A percentile compares a stretch with the other conserved stretches of the same genome.
Evolutionary conservation across 805 yeast species (phyloP).

Genomic region (Myxozyma nipponensis): DNA sequence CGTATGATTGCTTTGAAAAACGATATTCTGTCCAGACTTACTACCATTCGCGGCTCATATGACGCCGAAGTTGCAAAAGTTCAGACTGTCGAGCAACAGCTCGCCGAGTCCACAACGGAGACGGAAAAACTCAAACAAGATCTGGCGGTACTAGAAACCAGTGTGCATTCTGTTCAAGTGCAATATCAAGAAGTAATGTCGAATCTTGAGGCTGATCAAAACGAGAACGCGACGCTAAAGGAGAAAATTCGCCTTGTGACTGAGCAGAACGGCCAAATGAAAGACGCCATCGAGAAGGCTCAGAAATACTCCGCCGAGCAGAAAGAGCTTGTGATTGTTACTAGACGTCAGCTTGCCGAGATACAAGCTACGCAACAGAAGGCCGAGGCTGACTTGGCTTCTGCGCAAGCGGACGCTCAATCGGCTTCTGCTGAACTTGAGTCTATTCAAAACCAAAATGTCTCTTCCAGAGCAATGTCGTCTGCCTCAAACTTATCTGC

Average conservation of each 20-base stretch:
- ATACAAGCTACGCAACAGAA: slow-evolving; percentile 49
- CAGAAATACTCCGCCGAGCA: slow-evolving; percentile 58
- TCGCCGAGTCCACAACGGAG: slow-evolving; percentile 60
- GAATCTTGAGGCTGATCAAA: slow-evolving; percentile 63
- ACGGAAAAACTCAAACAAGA: slow-evolving; percentile 67
- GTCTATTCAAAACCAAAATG: slow-evolving; percentile 23
- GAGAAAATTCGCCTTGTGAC: slow-evolving; percentile 65
- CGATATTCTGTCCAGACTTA: slow-evolving; percentile 69
- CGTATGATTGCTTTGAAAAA: slow-evolving; percentile 61
- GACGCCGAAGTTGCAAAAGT: slow-evolving; percentile 76
- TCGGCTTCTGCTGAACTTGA: slow-evolving; percentile 16
- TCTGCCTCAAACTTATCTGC: neutral
- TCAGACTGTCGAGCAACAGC: slow-evolving; percentile 61
- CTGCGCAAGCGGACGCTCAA: slow-evolving; percentile 26
- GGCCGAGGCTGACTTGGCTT: slow-evolving; percentile 43
- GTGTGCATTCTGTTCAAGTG: slow-evolving; percentile 62
- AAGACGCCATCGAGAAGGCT: slow-evolving; percentile 51
- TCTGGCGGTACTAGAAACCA: slow-evolving; percentile 73
- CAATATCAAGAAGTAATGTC: slow-evolving; percentile 59
- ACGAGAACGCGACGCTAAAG: slow-evolving; percentile 59
- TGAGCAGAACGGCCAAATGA: slow-evolving; percentile 59
- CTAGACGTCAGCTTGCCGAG: slow-evolving; percentile 65
- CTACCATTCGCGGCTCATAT: slow-evolving; percentile 62
- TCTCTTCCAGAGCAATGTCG: slow-evolving; percentile 10
- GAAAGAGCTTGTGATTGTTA: slow-evolving; percentile 59